Percentiles rank a stretch among this genome's conserved stretches.
phyloP scores from a whole-genome alignment of 257 asterid genomes.

The Oldenlandia corymbosa region DNA sequence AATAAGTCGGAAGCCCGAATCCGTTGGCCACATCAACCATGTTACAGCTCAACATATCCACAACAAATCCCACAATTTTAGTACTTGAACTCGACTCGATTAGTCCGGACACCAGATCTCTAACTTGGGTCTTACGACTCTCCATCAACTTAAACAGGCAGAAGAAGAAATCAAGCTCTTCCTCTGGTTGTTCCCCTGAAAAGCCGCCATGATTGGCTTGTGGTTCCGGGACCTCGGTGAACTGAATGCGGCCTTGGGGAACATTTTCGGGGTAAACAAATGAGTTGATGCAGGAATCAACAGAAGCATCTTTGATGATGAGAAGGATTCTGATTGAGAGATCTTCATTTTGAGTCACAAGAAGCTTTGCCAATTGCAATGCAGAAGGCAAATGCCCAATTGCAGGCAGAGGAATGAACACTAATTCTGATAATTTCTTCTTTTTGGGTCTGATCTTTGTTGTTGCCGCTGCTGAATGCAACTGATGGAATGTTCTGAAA shows the following conservation, averaged over 20 bases:
- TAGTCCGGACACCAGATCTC: conserved; percentile 19
- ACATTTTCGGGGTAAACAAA: background rate
- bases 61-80: conserved; percentile 25
- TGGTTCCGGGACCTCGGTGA: conserved; percentile 14
- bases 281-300: conserved; percentile 14
- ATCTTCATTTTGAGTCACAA: background rate
- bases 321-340: conserved; percentile 1
- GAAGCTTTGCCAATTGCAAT: background rate
- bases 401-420: conserved; percentile 15
- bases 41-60: conserved; percentile 47
- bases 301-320: conserved; percentile 24
- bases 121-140: background rate
- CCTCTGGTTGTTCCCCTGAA: too few species aligned
- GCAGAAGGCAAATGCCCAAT: background rate
- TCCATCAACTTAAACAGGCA: background rate
- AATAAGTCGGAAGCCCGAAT: too few species aligned
- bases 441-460: too few species aligned
- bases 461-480: too few species aligned
- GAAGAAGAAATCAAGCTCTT: background rate
- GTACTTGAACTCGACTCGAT: conserved; percentile 6
- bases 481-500: too few species aligned
- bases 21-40: conserved; percentile 45
- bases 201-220: background rate
- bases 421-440: background rate
- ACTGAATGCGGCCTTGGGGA: conserved; percentile 16